These are phyloP conservation scores for Pseudisothecium myosuroides DNA, from an alignment of 225 moss, liverwort and hornwort species.

Conservation along the genomic window DNA sequence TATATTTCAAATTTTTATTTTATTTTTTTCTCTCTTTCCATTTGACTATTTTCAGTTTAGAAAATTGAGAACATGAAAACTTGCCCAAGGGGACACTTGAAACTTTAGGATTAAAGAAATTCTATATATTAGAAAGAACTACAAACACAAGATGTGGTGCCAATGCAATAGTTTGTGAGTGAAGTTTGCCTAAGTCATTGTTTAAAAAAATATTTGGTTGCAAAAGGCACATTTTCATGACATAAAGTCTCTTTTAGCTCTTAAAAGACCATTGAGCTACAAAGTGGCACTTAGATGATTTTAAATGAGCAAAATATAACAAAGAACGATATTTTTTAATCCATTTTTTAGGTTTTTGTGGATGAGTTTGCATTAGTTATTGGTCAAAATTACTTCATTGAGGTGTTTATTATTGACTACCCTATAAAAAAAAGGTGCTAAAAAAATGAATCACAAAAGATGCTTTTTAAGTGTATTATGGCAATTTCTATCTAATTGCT, in stretches of 20 bases:
- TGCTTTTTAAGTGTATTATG: rapidly evolving
- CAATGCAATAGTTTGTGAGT: neutral
- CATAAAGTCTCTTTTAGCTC: neutral
- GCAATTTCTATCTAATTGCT: neutral
- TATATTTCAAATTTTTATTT: neutral
- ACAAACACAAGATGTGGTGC: neutral
- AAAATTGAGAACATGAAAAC: neutral
- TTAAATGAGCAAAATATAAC: neutral
- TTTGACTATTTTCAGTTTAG: neutral
- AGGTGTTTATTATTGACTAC: too few species aligned
- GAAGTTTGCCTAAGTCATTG: neutral
- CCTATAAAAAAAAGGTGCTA: neutral
- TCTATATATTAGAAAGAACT: neutral
- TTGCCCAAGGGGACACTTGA: rapidly evolving
- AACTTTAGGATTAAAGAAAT: neutral
- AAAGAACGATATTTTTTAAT: neutral
- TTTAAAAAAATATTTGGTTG: neutral
- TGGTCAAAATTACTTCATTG: neutral
- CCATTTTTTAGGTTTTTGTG: neutral
- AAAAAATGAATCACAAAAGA: neutral
- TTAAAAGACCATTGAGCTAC: neutral
- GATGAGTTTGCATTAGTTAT: rapidly evolving
- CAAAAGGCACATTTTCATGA: neutral
- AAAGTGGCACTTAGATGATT: neutral
- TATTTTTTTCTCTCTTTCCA: rapidly evolving